Percentiles rank a stretch among this genome's conserved stretches.
These are phyloP conservation scores for Salinomyces thailandicus DNA, from an alignment of 2,329 filamentous ascomycete species.

Conservation along the genomic window DNA sequence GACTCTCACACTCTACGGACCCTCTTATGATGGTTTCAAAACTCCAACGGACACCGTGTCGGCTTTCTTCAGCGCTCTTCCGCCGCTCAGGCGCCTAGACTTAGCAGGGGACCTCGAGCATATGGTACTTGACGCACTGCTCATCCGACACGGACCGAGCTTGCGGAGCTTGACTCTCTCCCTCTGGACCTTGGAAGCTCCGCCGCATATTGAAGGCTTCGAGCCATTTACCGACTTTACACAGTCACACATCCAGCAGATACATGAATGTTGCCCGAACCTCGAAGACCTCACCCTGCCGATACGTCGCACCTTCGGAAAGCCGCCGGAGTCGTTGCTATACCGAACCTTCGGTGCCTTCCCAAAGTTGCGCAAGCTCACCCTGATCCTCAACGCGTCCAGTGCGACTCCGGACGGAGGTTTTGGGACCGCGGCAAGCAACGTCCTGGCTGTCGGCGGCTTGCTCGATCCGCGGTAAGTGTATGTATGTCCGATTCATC, in stretches of 20 bases:
- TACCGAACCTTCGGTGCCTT: neutral
- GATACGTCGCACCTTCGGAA: neutral
- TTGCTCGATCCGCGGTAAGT: too few species aligned
- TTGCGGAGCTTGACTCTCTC: neutral
- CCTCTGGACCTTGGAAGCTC: too few species aligned
- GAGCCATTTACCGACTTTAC: too few species aligned
- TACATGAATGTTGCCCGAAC: neutral
- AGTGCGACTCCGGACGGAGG: neutral
- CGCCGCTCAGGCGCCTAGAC: neutral
- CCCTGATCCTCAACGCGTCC: neutral
- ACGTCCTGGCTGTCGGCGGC: neutral
- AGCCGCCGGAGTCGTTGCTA: neutral
- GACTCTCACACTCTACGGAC: neutral
- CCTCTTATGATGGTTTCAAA: neutral
- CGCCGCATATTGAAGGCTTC: too few species aligned
- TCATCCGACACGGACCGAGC: neutral
- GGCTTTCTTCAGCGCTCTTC: neutral
- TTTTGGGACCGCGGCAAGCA: neutral
- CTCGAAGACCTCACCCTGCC: neutral
- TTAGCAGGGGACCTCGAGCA: neutral
- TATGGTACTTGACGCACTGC: neutral
- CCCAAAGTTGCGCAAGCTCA: neutral
- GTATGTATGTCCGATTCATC: too few species aligned
- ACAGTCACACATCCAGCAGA: too few species aligned
- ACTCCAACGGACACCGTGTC: neutral